Evolutionary conservation across 108 stramenopile species (phyloP).

Genomic region (Nitzschia inconspicua): DNA sequence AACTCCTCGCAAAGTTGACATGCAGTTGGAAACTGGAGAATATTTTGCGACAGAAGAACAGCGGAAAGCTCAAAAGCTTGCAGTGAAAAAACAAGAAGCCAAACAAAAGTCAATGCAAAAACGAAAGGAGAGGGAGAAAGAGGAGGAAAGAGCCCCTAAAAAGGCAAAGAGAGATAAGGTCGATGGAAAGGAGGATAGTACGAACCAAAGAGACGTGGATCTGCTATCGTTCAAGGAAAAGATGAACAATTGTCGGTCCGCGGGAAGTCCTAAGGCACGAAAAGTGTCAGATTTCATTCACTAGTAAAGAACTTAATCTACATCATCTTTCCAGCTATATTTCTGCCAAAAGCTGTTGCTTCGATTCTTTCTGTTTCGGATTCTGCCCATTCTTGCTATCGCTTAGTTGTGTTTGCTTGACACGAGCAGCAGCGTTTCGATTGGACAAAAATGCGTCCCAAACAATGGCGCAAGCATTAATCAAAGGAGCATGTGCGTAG

Average conservation of each 20-base stretch:
- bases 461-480: conserved; percentile 17
- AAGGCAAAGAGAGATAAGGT: not conserved
- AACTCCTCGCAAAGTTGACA: conserved; percentile 91
- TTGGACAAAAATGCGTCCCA: conserved; percentile 27
- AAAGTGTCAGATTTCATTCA: conserved; percentile 7
- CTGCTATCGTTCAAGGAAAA: conserved; percentile 6
- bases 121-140: conserved; percentile 48
- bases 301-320: not conserved
- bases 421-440: too few species aligned
- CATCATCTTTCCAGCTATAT: too few species aligned
- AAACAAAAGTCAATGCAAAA: conserved; percentile 48
- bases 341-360: too few species aligned
- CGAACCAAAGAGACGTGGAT: too few species aligned
- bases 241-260: not conserved
- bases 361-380: too few species aligned
- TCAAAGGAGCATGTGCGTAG: conserved; percentile 19
- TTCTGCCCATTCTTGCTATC: too few species aligned
- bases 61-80: conserved; percentile 62
- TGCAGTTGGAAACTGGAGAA: conserved; percentile 92
- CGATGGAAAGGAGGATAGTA: too few species aligned
- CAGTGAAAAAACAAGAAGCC: conserved; percentile 34
- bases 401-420: too few species aligned
- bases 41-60: conserved; percentile 78
- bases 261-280: not conserved
- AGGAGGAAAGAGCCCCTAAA: conserved; percentile 27